phyloP scores from a whole-genome alignment of 208 protist species.

The Leishmania tropica region DNA sequence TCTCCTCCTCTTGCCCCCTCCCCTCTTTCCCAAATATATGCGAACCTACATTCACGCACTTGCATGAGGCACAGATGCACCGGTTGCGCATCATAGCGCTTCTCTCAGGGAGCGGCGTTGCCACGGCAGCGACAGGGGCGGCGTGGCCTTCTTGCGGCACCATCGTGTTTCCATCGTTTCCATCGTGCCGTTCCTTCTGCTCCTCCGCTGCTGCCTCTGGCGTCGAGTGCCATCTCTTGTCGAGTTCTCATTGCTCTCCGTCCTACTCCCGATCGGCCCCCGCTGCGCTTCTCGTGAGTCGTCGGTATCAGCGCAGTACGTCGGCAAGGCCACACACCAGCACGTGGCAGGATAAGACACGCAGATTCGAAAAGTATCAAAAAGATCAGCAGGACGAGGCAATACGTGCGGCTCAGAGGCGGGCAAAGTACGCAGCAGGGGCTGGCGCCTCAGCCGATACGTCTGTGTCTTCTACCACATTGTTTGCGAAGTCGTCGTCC shows the following conservation, averaged over 20 bases:
- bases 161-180: neutral
- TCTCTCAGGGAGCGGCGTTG: neutral
- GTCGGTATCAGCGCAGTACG: conserved; percentile 34
- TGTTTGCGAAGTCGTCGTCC: conserved; percentile 1
- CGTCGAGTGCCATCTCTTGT: neutral
- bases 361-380: conserved; percentile 20
- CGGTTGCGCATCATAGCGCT: neutral
- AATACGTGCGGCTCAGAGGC: conserved; percentile 20
- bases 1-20: neutral
- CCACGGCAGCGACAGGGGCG: neutral
- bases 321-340: conserved; percentile 22
- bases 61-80: neutral
- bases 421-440: conserved; percentile 6
- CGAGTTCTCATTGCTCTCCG: neutral
- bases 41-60: neutral
- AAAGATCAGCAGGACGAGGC: conserved; percentile 30
- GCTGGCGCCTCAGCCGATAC: neutral
- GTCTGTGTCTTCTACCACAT: neutral
- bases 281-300: conserved; percentile 7
- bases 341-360: conserved; percentile 36
- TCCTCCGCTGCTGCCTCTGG: neutral
- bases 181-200: neutral
- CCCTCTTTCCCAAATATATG: neutral
- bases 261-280: neutral
- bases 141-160: neutral